Evolutionary conservation across 2,329 filamentous ascomycete genomes (phyloP).

Genomic region (Penicillium sp.): DNA sequence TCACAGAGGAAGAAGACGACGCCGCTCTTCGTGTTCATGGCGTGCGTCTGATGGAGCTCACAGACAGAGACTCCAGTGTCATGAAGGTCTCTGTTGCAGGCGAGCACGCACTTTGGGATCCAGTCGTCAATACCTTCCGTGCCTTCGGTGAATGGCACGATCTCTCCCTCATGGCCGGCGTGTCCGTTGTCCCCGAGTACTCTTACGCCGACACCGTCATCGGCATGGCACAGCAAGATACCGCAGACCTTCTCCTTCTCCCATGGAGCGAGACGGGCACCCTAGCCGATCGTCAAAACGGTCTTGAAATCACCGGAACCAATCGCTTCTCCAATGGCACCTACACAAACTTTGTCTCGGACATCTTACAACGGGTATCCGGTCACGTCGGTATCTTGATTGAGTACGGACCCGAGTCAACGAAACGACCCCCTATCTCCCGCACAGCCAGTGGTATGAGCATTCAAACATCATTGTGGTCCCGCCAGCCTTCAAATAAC

Average conservation of each 20-base stretch:
- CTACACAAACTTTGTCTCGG: constrained; percentile 74
- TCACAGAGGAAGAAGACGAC: constrained; percentile 20
- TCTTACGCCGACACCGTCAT: constrained; percentile 78
- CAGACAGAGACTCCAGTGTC: constrained; percentile 89
- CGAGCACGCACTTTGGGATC: constrained; percentile 71
- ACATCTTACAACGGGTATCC: constrained; percentile 62
- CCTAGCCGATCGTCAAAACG: constrained; percentile 64
- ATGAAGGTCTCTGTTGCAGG: constrained; percentile 89
- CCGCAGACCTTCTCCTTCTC: constrained; percentile 74
- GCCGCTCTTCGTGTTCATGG: constrained; percentile 72
- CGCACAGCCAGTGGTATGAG: constrained; percentile 60
- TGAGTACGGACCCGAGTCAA: constrained; percentile 65
- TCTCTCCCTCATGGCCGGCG: constrained; percentile 76
- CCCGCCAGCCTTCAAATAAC: constrained; percentile 58
- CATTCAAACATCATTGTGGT: constrained; percentile 60
- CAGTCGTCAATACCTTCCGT: constrained; percentile 87
- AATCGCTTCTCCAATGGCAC: constrained; percentile 60
- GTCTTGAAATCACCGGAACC: constrained; percentile 53
- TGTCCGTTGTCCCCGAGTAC: constrained; percentile 74
- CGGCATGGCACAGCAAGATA: constrained; percentile 68
- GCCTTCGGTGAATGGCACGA: constrained; percentile 84
- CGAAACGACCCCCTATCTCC: constrained; percentile 24
- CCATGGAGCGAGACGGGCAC: constrained; percentile 87
- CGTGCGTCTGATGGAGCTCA: constrained; percentile 81
- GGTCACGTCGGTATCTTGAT: constrained; percentile 78